A percentile compares a stretch with the other conserved stretches of the same genome.
These are phyloP conservation scores for Paraglomus brasilianum DNA, from an alignment of 192 early-diverging fungal genomes.

Conservation along the genomic window DNA sequence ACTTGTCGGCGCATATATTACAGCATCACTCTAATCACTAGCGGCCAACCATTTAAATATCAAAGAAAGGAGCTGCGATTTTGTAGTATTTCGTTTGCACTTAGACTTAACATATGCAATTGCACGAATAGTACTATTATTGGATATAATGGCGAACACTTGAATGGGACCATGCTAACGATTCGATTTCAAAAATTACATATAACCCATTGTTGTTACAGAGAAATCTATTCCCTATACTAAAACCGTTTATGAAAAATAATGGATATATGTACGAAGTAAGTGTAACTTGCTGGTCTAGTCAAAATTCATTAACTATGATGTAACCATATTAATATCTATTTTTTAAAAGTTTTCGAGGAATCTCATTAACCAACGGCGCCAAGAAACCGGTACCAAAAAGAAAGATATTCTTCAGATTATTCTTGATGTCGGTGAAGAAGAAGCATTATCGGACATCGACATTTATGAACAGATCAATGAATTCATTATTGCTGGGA, in stretches of 20 bases:
- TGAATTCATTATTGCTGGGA: constrained; percentile 36
- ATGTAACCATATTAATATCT: not conserved
- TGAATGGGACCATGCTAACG: too few relatives aligned
- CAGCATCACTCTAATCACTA: too few relatives aligned
- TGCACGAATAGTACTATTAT: too few relatives aligned
- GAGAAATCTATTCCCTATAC: constrained; percentile 4
- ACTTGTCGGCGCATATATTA: too few relatives aligned
- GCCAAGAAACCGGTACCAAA: not conserved
- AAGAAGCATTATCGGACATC: constrained; percentile 28
- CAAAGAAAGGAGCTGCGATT: too few relatives aligned
- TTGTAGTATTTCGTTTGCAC: too few relatives aligned
- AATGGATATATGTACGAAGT: constrained; percentile 12
- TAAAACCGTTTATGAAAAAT: not conserved
- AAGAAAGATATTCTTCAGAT: constrained; percentile 42
- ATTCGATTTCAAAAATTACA: too few relatives aligned
- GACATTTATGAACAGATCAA: constrained; percentile 31
- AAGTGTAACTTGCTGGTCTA: not conserved
- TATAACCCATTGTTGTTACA: not conserved
- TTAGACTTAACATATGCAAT: too few relatives aligned
- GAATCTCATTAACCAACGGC: constrained; percentile 2
- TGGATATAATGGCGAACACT: too few relatives aligned
- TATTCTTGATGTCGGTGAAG: constrained; percentile 32
- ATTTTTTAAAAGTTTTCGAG: constrained; percentile 1
- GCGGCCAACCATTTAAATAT: too few relatives aligned
- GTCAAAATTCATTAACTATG: not conserved